These are phyloP conservation scores for Tephrocybe sp. DNA, from an alignment of 768 basidiomycete genomes.

Conservation along the genomic window DNA sequence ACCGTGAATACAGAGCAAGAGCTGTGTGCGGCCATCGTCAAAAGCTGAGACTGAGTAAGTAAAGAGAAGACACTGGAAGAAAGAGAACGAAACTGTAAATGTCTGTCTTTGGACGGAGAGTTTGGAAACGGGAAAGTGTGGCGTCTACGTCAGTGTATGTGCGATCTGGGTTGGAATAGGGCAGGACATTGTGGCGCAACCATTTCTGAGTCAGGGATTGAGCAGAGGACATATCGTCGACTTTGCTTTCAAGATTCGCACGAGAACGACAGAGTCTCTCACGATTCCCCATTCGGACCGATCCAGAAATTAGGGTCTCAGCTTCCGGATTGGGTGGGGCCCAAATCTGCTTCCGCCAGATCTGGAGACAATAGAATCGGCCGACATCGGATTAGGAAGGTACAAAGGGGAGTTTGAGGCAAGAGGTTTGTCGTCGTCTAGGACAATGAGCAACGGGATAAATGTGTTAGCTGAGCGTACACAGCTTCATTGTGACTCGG, in stretches of 20 bases:
- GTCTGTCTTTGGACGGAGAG: conserved; percentile 77
- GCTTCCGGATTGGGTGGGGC: conserved; percentile 15
- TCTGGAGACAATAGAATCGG: conserved; percentile 18
- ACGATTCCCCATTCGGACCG: conserved; percentile 12
- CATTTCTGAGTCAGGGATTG: conserved; percentile 52
- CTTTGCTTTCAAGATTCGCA: conserved; percentile 3
- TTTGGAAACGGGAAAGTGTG: conserved; percentile 47
- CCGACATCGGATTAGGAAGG: conserved; percentile 24
- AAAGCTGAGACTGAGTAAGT: conserved; percentile 52
- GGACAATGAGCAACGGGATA: not conserved
- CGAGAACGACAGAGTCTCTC: conserved; percentile 4
- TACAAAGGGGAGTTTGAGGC: conserved; percentile 23
- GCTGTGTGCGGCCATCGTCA: conserved; percentile 91
- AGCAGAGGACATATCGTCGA: conserved; percentile 15
- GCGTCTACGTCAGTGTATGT: conserved; percentile 64
- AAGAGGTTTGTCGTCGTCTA: not conserved
- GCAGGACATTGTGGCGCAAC: conserved; percentile 60
- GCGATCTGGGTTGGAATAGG: conserved; percentile 54
- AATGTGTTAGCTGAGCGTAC: not conserved
- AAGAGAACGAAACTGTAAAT: conserved; percentile 59
- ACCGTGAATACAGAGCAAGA: conserved; percentile 89
- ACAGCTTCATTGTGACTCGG: not conserved
- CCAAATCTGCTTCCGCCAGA: conserved; percentile 22
- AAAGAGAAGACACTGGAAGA: not conserved
- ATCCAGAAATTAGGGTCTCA: conserved; percentile 20